A percentile compares a stretch with the other conserved stretches of the same genome.
These are phyloP conservation scores for Oryza rufipogon DNA, from an alignment of 176 grass and related monocot species.

Conservation along the genomic window DNA sequence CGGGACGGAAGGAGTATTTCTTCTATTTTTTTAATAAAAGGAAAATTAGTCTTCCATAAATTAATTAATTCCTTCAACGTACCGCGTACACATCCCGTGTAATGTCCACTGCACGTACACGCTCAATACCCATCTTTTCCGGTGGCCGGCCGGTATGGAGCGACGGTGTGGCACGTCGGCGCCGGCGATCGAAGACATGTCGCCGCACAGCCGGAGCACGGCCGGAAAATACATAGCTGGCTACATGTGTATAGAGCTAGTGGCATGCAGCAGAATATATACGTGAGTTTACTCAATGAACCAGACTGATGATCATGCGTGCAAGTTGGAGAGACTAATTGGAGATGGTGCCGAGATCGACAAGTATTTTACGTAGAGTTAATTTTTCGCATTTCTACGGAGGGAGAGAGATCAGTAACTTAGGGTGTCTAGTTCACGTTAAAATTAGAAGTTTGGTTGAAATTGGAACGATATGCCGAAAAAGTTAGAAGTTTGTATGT, in stretches of 20 bases:
- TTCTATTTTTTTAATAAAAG: too few relatives aligned
- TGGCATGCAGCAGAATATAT: not conserved
- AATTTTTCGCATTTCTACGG: not conserved
- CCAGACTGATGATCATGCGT: not conserved
- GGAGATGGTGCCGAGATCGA: not conserved
- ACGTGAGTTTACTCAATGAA: not conserved
- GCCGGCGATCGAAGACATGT: not conserved
- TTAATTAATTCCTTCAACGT: not conserved
- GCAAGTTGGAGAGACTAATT: not conserved
- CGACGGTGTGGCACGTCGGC: conserved; percentile 17
- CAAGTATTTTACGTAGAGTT: not conserved
- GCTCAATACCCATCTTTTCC: conserved; percentile 36
- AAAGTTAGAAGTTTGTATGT: too few relatives aligned
- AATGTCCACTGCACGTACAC: not conserved
- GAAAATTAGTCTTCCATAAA: too few relatives aligned
- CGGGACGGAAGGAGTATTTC: too few relatives aligned
- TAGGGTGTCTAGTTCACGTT: too few relatives aligned
- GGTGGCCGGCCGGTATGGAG: conserved; percentile 40
- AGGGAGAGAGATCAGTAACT: not conserved
- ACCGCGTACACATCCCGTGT: not conserved
- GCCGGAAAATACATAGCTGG: not conserved
- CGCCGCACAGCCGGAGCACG: not conserved
- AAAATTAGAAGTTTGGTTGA: not conserved
- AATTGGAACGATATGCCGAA: too few relatives aligned
- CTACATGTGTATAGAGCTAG: not conserved